These are phyloP conservation scores for Rauvolfia tetraphylla DNA, from an alignment of 257 asterid species.

Conservation along the genomic window DNA sequence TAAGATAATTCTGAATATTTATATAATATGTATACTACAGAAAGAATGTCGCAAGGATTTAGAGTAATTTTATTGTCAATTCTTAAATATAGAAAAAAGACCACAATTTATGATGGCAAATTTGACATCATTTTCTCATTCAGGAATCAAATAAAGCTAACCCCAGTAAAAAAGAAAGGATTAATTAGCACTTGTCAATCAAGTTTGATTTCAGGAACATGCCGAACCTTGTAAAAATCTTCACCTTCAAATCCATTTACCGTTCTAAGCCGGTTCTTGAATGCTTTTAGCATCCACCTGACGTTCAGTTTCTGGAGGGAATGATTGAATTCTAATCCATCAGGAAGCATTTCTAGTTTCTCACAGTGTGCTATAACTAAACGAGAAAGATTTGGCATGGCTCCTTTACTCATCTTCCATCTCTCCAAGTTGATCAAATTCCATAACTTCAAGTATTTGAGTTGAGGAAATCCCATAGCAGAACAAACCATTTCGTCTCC, in stretches of 20 bases:
- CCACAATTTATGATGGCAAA: no score
- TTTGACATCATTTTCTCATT: no score
- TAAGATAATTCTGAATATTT: no score
- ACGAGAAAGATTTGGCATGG: slow-evolving; percentile 36
- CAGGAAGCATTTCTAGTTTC: slow-evolving; percentile 34
- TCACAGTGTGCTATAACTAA: slow-evolving; percentile 27
- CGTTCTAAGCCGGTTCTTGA: slow-evolving; percentile 30
- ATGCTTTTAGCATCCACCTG: slow-evolving; percentile 28
- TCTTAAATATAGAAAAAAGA: no score
- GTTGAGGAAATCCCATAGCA: slow-evolving; percentile 36
- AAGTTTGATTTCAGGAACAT: slow-evolving; percentile 33
- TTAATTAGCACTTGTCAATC: slow-evolving; percentile 18
- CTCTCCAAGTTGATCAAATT: slow-evolving; percentile 26
- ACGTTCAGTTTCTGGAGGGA: slow-evolving; percentile 38
- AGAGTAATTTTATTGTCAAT: no score
- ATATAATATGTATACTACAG: no score
- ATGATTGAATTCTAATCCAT: slow-evolving; percentile 25
- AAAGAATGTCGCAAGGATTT: no score
- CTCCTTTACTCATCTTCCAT: slow-evolving; percentile 31
- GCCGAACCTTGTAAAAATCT: slow-evolving; percentile 33
- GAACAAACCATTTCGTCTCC: slow-evolving; percentile 37
- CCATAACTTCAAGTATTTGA: slow-evolving; percentile 32
- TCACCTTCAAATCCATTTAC: slow-evolving; percentile 26
- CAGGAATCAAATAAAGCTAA: no score
- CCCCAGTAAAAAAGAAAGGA: no score